Base-by-base conservation (phyloP, 805 yeast species). In the Ogataea angusta region DNA sequence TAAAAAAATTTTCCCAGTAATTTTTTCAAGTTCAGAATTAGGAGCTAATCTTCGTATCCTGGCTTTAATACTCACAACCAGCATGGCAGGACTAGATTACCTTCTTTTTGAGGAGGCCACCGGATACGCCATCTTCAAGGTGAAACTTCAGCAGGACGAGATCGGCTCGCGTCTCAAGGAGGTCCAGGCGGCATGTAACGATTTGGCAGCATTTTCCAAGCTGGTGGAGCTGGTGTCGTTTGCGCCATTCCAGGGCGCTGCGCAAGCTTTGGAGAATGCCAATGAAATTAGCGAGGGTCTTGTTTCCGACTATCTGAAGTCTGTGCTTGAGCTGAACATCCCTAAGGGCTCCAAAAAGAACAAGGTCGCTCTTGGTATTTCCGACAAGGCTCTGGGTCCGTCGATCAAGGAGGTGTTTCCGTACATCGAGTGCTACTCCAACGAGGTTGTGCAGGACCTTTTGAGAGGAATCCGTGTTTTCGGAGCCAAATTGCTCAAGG, bases 221-320 rank as follows among this genome's bases (percentile, higher is more conserved):
- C 73, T 91, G 73, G 82, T 93, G 54, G 95, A 90, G 68, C 77
- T 93, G 42, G 95, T 87, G 19, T 85, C 96, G 12, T 93, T 93
- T 69, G 95, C 96, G 46, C 99, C 99, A 36, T 93, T 93, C 78
- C 90, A 93, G 69, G 97, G 97, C 59, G 99, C 99, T 47, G 98
- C 99, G 38, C 98, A 93, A 69, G 99, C 99, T 46, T 78, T 93
- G 60, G 98, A 91, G 69, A 93, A 93, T 63, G 97, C 98, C 54
- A 93, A 93, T 63, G 98, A 93, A 63, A 85, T 93, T 56, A 86
- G 96, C 52, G 99, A 93, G 71, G 99, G 99, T 60, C 76, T 90
- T 56, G 95, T 91, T 42, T 84, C 90, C 45, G 98, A 93, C 56
- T 86, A 85, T 69, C 78, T 93, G 69, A 88, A 87, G 66, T 79